Conservation (phyloP, 192 early-diverging fungal genomes). For the Mortierella hygrophila region DNA sequence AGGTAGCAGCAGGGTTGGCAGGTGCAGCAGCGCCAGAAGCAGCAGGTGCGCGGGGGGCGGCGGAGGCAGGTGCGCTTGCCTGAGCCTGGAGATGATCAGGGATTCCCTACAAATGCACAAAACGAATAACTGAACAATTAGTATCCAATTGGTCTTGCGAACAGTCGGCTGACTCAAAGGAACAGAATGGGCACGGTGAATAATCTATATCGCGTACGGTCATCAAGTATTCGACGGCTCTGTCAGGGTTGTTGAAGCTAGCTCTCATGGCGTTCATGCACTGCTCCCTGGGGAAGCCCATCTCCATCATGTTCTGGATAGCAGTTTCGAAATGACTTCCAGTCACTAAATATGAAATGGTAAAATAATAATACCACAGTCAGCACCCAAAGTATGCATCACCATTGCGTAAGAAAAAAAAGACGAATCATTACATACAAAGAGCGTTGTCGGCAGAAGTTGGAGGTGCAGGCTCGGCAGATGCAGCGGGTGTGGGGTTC, state of each 20-base stretch:
- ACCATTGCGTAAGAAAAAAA: neutral
- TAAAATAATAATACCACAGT: neutral
- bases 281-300: constrained; percentile 93
- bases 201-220: constrained; percentile 63
- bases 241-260: constrained; percentile 97
- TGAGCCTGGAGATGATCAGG: constrained; percentile 75
- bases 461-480: constrained; percentile 54
- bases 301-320: constrained; percentile 92
- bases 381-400: neutral
- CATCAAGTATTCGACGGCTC: constrained; percentile 96
- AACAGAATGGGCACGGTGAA: neutral
- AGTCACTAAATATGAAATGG: constrained; percentile 65
- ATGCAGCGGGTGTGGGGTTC: constrained; percentile 57
- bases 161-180: neutral
- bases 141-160: neutral
- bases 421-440: constrained; percentile 6
- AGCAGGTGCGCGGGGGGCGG: constrained; percentile 28
- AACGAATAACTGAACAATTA: neutral
- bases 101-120: constrained; percentile 75
- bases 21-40: constrained; percentile 24
- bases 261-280: constrained; percentile 93
- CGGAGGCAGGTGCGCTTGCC: constrained; percentile 56
- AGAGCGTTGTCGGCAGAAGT: constrained; percentile 51
- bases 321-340: constrained; percentile 85
- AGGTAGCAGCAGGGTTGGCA: constrained; percentile 42